Base-by-base conservation (phyloP, 73 alveolate species). In the Effrenium voratum region DNA sequence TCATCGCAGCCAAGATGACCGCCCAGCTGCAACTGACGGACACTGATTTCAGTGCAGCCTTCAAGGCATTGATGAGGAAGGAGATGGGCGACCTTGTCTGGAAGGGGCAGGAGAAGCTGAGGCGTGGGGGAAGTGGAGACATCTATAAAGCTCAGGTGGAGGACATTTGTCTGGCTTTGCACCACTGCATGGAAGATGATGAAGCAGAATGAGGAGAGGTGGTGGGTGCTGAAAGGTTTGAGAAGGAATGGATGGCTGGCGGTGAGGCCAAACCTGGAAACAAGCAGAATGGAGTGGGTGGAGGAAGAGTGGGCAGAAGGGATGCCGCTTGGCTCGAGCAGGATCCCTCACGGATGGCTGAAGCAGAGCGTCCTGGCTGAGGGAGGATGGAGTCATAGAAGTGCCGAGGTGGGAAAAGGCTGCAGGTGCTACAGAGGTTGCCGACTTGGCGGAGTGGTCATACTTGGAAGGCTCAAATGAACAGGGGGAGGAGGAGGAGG, bases 151-250 rank as follows among this genome's bases (percentile, higher is more conserved):
- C 26, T 52, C 30, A 60, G 60, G 10, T 57, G 32, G 16, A 22
- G 5, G 93, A 84, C 0, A n/a, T 84, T 24, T 79, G 81, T 0
- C 10, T 6, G 22, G 57, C 44, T n/a, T 3, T 84, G 43, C 81
- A 84, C 15, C 10, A 4, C 22, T 43, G 45, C 55, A 55, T 84
- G 93, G 60, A 84, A 12, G 44, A 84, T 84, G 93, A 36, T 55
- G n/a, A 26, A 84, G 30, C 26, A 5, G 34, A 84, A 84, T 40
- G 81, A 84, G 38, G 28, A 57, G 44, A 44, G 43, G n/a, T 43
- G 57, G 28, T 84, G 79, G 80, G 93, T 84, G 44, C 46, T 84
- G 55, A 59, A 41, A 13, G 93, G 93, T 1, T 41, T 84, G 43
- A 38, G 93, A 28, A 12, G 93, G n/a, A 84, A 84, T 55, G 93